phyloP scores from a whole-genome alignment of 495 filamentous ascomycete genomes.

The Copromyces sp. region DNA sequence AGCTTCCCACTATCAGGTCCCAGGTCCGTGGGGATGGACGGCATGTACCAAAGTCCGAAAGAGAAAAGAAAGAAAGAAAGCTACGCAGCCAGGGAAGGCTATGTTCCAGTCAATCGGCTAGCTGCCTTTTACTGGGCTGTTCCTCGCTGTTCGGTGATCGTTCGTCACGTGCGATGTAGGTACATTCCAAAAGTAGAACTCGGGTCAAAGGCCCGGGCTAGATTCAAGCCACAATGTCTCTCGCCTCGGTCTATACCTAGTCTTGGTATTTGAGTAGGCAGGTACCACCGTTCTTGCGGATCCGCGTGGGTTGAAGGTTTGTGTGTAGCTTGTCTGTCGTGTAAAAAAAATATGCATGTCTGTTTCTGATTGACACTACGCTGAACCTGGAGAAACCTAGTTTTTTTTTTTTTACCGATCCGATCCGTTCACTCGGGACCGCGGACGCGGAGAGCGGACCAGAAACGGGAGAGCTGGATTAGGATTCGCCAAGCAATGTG shows the following conservation, averaged over 20 bases:
- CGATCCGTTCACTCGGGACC: background rate
- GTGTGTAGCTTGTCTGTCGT: too few species aligned
- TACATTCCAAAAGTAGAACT: background rate
- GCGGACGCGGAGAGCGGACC: background rate
- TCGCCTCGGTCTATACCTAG: background rate
- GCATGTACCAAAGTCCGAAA: background rate
- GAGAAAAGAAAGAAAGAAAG: background rate
- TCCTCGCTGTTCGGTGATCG: background rate
- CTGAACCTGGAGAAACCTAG: background rate
- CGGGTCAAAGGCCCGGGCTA: background rate
- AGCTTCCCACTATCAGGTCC: slow-evolving; percentile 1
- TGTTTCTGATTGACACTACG: background rate
- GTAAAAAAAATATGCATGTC: too few species aligned
- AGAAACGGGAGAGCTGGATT: background rate
- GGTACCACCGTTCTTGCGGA: background rate
- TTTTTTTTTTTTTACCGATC: background rate
- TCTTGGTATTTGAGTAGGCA: background rate
- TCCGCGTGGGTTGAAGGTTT: background rate
- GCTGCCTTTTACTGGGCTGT: background rate
- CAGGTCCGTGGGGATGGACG: background rate
- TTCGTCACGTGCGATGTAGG: background rate
- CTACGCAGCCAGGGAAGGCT: background rate
- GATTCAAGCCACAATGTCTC: background rate
- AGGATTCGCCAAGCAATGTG: background rate
- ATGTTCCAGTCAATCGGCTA: background rate